Conservation (phyloP, 1,284 basidiomycete genomes). For the Paramarasmius palmivorus region DNA sequence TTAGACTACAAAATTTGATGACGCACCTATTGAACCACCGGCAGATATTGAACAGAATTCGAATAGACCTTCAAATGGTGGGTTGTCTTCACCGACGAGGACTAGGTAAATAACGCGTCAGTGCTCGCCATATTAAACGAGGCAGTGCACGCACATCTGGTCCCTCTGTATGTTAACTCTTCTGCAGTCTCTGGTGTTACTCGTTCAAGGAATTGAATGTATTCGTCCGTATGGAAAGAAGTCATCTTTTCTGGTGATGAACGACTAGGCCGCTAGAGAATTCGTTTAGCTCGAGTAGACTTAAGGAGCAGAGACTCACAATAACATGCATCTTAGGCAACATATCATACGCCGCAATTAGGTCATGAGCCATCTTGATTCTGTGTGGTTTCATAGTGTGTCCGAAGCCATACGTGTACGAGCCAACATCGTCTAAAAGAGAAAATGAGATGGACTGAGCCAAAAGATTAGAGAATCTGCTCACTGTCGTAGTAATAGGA, state of each 20-base stretch:
- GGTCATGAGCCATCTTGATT: conserved; percentile 90
- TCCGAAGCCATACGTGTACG: conserved; percentile 84
- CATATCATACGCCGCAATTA: conserved; percentile 90
- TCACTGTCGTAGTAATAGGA: conserved; percentile 28
- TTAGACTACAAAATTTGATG: neutral
- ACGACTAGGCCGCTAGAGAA: conserved; percentile 73
- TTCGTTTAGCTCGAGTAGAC: neutral
- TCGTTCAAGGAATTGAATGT: conserved; percentile 86
- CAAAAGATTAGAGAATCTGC: neutral
- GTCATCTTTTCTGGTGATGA: conserved; percentile 86
- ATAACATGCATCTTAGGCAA: conserved; percentile 89
- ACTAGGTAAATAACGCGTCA: conserved; percentile 37
- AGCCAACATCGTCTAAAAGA: conserved; percentile 61
- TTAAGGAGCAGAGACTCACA: conserved; percentile 43
- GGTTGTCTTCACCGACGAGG: conserved; percentile 93
- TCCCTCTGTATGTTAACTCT: conserved; percentile 81
- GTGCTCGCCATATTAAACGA: neutral
- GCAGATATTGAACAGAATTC: conserved; percentile 98
- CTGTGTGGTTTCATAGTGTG: conserved; percentile 97
- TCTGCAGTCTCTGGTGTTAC: conserved; percentile 90
- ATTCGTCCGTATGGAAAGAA: conserved; percentile 97
- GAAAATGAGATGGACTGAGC: neutral
- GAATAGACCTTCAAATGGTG: conserved; percentile 94
- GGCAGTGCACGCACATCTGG: conserved; percentile 65
- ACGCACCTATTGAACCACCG: conserved; percentile 84